These are phyloP conservation scores for Colletotrichum liaoningense DNA, from an alignment of 2,329 filamentous ascomycete species.

Conservation along the genomic window DNA sequence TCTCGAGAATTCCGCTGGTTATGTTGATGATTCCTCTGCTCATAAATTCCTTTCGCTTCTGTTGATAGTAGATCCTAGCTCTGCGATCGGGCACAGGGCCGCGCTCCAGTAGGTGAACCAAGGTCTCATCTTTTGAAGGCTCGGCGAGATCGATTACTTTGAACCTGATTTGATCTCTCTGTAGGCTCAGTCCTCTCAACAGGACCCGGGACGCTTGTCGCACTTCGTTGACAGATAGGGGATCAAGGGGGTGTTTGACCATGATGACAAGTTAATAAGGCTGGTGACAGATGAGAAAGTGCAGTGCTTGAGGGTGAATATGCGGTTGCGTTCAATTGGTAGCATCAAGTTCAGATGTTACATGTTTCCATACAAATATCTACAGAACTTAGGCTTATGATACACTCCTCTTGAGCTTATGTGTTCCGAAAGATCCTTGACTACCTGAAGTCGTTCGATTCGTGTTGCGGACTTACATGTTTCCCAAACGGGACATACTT, in stretches of 20 bases:
- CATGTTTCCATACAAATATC: not conserved
- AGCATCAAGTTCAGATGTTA: not conserved
- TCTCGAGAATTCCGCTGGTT: not conserved
- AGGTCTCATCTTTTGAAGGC: not conserved
- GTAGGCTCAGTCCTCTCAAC: not conserved
- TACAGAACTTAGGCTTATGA: too few relatives aligned
- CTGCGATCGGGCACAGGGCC: not conserved
- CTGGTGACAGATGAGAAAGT: not conserved
- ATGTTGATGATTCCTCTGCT: not conserved
- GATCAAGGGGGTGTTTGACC: not conserved
- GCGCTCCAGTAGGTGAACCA: not conserved
- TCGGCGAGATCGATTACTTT: not conserved
- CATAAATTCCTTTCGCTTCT: not conserved
- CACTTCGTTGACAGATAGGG: not conserved
- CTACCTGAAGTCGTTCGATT: not conserved
- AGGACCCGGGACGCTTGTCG: not conserved
- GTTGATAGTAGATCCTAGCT: not conserved
- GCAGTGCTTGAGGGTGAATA: not conserved
- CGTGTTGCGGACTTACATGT: not conserved
- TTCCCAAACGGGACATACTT: not conserved
- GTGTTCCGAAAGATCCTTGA: not conserved
- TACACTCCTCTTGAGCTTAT: not conserved
- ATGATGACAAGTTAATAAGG: not conserved
- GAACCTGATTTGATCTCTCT: not conserved
- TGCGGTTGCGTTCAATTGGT: too few relatives aligned